Base-by-base conservation (phyloP, 2,329 filamentous ascomycete genomes). In the Pleomassaria siparia region DNA sequence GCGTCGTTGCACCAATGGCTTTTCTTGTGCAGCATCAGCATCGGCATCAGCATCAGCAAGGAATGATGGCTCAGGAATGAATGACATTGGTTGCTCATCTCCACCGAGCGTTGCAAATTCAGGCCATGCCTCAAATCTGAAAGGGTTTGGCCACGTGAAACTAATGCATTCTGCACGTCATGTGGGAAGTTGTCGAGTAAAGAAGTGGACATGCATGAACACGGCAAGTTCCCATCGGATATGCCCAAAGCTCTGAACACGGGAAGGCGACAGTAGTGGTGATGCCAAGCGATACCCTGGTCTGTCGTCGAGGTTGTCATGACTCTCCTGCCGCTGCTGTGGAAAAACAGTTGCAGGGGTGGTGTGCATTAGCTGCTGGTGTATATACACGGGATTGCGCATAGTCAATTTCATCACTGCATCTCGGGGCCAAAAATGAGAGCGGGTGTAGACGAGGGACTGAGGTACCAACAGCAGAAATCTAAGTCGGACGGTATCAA, bases 11-110 rank as follows among this genome's bases (percentile, higher is more conserved):
- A 37, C 20, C 33, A 40, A 46, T 46, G n/a, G 29, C 26, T 45
- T 40, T 16, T 13, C 29, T 18, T 33, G 29, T 28, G 18, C 44
- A 46, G 41, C 44, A 46, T 36, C 44, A 46, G 11, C 30, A 33
- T 13, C 43, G 36, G 35, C 25, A 40, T 24, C 13, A n/a, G n/a
- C n/a, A 5, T 13, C 12, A 20, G 21, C 21, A 16, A 20, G 44
- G 44, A 37, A 24, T 11, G 12, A 24, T 37, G 20, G 18, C 35
- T 37, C 13, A 20, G 13, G 20, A n/a, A 22, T 10, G 20, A 18
- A 6, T 5, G n/a, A 22, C 2, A 3, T 4, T 37, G 18, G 35
- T 37, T 37, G 35, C 18, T 20, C 21, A 15, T 15, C n/a, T n/a
- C n/a, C n/a, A 16, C 15, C 36, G 26, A 12, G n/a, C 16, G 37